Evolutionary conservation across 768 basidiomycete species (phyloP).

Genomic region (Lactarius psammicola): DNA sequence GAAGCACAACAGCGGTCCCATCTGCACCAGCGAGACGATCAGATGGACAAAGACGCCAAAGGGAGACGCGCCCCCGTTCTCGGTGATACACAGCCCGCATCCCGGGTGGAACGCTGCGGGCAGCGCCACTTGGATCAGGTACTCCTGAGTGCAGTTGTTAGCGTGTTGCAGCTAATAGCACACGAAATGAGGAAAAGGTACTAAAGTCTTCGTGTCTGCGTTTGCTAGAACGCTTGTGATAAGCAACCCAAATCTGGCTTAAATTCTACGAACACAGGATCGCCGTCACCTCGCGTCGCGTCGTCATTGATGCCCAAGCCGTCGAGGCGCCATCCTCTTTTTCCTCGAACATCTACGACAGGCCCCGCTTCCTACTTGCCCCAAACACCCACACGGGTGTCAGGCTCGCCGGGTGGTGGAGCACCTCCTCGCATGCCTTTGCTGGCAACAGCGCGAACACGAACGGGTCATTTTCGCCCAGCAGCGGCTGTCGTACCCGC

Average conservation of each 20-base stretch:
- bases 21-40: background rate
- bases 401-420: slow-evolving; percentile 14
- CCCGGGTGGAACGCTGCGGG: slow-evolving; percentile 37
- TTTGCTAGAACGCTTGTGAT: slow-evolving; percentile 38
- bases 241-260: slow-evolving; percentile 35
- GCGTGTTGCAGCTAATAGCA: background rate
- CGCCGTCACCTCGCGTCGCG: background rate
- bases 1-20: background rate
- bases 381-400: slow-evolving; percentile 11
- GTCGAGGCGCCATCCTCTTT: slow-evolving; percentile 10
- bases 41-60: slow-evolving; percentile 34
- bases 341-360: slow-evolving; percentile 38
- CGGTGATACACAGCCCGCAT: slow-evolving; percentile 62
- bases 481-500: slow-evolving; percentile 33
- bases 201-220: slow-evolving; percentile 15
- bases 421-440: slow-evolving; percentile 12
- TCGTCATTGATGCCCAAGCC: background rate
- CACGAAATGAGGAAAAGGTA: background rate
- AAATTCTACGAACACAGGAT: slow-evolving; percentile 11
- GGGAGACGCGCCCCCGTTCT: slow-evolving; percentile 56
- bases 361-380: slow-evolving; percentile 25
- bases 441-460: slow-evolving; percentile 34
- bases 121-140: slow-evolving; percentile 49
- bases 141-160: slow-evolving; percentile 36
- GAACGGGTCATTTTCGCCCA: slow-evolving; percentile 42